A percentile compares a stretch with the other conserved stretches of the same genome.
These are phyloP conservation scores for Debaryomyces castellii DNA, from an alignment of 805 yeast genomes.

Conservation along the genomic window DNA sequence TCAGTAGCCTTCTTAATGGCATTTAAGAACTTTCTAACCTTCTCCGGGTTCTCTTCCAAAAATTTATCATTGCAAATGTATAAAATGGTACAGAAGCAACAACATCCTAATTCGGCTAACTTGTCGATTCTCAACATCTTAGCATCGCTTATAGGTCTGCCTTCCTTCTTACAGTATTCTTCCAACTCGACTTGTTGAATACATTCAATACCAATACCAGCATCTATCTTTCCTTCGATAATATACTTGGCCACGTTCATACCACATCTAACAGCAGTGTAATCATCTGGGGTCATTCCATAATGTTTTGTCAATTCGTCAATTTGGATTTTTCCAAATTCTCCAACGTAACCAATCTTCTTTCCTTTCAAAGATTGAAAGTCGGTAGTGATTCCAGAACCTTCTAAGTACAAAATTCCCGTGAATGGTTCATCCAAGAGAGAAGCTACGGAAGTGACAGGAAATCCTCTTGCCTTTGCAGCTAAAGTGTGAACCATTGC, in stretches of 20 bases:
- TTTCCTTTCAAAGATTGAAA: conserved; percentile 53
- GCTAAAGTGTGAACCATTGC: conserved; percentile 63
- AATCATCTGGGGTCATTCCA: conserved; percentile 55
- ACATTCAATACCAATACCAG: conserved; percentile 60
- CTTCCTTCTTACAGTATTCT: conserved; percentile 44
- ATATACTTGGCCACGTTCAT: conserved; percentile 59
- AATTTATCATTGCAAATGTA: conserved; percentile 54
- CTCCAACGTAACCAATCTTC: conserved; percentile 57
- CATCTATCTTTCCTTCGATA: conserved; percentile 55
- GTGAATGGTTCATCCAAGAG: conserved; percentile 59
- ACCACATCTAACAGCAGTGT: conserved; percentile 58
- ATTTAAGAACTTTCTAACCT: conserved; percentile 42
- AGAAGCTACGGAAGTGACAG: conserved; percentile 56
- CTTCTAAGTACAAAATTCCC: conserved; percentile 51
- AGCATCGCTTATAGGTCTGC: conserved; percentile 46
- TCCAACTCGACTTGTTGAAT: conserved; percentile 60
- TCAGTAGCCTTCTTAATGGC: conserved; percentile 55
- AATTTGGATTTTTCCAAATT: conserved; percentile 57
- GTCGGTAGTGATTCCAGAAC: conserved; percentile 50
- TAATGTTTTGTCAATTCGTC: conserved; percentile 56
- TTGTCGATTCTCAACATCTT: conserved; percentile 57
- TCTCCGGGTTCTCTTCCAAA: conserved; percentile 45
- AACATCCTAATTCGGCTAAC: conserved; percentile 57
- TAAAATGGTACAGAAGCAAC: conserved; percentile 57
- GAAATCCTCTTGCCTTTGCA: conserved; percentile 58